Evolutionary conservation across 306 rosid species (phyloP).

Genomic region (Vigna angularis): DNA sequence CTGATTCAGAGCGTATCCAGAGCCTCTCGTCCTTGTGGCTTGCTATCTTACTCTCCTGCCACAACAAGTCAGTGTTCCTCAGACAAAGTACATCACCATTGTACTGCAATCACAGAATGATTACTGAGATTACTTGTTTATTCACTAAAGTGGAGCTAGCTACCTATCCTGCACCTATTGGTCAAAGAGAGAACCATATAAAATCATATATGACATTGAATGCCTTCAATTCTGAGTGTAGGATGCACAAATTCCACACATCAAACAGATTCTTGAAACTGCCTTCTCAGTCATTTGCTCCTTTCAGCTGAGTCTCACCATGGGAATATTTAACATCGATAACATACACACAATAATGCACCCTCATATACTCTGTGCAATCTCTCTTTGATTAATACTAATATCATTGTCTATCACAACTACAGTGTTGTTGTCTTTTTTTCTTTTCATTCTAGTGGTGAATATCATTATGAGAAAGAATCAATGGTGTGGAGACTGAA

Average conservation of each 20-base stretch:
- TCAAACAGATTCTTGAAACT: neutral
- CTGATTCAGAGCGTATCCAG: constrained; percentile 44
- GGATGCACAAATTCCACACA: neutral
- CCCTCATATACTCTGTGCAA: neutral
- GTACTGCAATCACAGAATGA: constrained; percentile 36
- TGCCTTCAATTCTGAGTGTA: neutral
- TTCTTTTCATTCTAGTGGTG: neutral
- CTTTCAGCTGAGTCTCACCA: neutral
- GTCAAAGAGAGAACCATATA: constrained; percentile 27
- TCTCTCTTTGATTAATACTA: neutral
- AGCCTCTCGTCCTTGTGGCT: constrained; percentile 34
- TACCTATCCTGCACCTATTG: constrained; percentile 33
- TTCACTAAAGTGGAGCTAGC: constrained; percentile 41
- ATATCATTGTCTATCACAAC: neutral
- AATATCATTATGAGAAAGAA: neutral
- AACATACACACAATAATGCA: neutral
- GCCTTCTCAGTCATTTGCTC: neutral
- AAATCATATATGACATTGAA: neutral
- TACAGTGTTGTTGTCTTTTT: neutral
- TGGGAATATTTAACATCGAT: neutral
- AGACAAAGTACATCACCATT: constrained; percentile 40
- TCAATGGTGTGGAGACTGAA: neutral
- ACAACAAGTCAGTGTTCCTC: constrained; percentile 36
- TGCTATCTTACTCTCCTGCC: constrained; percentile 40
- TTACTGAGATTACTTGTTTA: constrained; percentile 37